Evolutionary conservation across 495 filamentous ascomycete species (phyloP).

Genomic region (Penicillium dipodomyicola): DNA sequence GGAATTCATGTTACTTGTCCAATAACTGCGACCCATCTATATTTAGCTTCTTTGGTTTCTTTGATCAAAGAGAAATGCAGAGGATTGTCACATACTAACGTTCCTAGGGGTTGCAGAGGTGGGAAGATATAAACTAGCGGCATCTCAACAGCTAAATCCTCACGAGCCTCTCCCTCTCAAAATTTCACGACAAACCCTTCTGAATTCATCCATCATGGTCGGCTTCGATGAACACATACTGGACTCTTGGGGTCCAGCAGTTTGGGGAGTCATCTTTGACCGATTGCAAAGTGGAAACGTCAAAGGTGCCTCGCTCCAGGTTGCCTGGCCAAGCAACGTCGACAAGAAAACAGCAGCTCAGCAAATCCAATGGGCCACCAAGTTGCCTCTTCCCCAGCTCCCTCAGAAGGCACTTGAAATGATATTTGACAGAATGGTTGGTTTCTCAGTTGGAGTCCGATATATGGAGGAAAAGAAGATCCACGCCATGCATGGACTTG

Average conservation of each 20-base stretch:
- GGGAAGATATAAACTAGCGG: not conserved
- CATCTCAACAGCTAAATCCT: not conserved
- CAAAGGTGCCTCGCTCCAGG: not conserved
- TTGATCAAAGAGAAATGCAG: not conserved
- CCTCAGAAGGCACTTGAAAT: not conserved
- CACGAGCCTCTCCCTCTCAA: not conserved
- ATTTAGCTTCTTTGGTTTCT: not conserved
- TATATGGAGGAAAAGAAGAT: constrained; percentile 8
- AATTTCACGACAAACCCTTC: not conserved
- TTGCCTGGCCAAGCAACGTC: not conserved
- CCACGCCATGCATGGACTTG: not conserved
- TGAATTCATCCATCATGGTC: not conserved
- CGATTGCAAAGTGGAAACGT: constrained; percentile 1
- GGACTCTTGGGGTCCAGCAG: not conserved
- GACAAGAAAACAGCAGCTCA: not conserved
- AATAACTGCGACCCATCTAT: not conserved
- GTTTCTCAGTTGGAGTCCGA: not conserved
- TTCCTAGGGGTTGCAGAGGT: not conserved
- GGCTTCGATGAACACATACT: not conserved
- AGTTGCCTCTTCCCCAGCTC: not conserved
- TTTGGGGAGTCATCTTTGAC: constrained; percentile 2
- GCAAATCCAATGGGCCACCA: constrained; percentile 3
- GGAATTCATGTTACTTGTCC: not conserved
- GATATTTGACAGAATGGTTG: not conserved
- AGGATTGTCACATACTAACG: not conserved